Evolutionary conservation across 116 monocot genomes (phyloP).

Genomic region (Iris pallida): DNA sequence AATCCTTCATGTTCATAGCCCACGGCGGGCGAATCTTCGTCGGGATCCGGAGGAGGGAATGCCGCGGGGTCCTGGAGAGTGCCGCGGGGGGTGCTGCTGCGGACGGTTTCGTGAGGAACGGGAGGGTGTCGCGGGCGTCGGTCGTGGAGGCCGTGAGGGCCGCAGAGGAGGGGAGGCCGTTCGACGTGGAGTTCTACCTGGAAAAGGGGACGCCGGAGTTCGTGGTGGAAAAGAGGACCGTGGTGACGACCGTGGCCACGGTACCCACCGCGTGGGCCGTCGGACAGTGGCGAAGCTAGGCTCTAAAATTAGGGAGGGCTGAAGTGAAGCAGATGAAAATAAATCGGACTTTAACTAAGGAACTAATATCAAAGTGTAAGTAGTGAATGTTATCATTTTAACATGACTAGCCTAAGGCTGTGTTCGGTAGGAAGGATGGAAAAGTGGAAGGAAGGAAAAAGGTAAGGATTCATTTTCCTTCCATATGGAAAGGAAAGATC

Average conservation of each 20-base stretch:
- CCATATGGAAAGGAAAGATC: too few relatives aligned
- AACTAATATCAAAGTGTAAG: too few relatives aligned
- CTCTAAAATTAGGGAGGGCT: too few relatives aligned
- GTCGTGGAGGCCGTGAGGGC: not conserved
- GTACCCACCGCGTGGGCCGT: too few relatives aligned
- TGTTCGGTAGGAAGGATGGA: too few relatives aligned
- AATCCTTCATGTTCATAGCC: constrained; percentile 31
- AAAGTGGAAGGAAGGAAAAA: too few relatives aligned
- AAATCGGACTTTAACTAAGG: too few relatives aligned
- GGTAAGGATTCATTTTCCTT: too few relatives aligned
- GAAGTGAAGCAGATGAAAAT: too few relatives aligned
- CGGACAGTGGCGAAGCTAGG: too few relatives aligned
- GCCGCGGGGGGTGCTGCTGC: not conserved
- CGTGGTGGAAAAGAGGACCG: not conserved
- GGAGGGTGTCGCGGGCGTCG: not conserved
- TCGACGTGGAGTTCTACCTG: not conserved
- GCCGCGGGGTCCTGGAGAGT: not conserved
- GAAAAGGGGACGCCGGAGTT: not conserved
- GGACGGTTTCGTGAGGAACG: not conserved
- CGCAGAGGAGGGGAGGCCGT: not conserved
- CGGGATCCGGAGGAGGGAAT: constrained; percentile 16
- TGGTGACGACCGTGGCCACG: not conserved
- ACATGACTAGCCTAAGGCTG: too few relatives aligned
- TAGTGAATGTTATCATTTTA: too few relatives aligned
- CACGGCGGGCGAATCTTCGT: constrained; percentile 12